A percentile compares a stretch with the other conserved stretches of the same genome.
phyloP scores from a whole-genome alignment of 2,329 filamentous ascomycete species.

The Monilinia vaccinii-corymbosi region DNA sequence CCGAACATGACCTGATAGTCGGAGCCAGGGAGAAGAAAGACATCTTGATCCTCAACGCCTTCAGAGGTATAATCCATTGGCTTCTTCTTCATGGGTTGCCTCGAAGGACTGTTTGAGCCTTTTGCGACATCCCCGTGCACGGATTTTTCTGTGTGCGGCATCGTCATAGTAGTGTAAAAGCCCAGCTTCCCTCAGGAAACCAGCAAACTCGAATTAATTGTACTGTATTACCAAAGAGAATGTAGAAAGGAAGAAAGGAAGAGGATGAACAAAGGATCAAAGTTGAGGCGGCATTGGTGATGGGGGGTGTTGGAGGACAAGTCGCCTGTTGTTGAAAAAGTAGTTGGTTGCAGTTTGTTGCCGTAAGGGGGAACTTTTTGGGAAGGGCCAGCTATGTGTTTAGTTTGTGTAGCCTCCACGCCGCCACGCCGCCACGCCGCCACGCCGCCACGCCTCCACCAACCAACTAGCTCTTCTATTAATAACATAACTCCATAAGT shows the following conservation, averaged over 20 bases:
- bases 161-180: conserved; percentile 11
- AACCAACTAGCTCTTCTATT: conserved; percentile 7
- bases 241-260: conserved; percentile 24
- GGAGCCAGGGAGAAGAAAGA: conserved; percentile 73
- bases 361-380: conserved; percentile 11
- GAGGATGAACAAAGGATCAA: conserved; percentile 18
- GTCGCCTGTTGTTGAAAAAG: conserved; percentile 3
- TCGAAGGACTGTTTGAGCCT: conserved; percentile 11
- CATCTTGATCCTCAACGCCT: conserved; percentile 80
- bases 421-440: too few species aligned
- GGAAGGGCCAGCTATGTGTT: conserved; percentile 6
- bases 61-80: conserved; percentile 60
- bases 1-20: conserved; percentile 72
- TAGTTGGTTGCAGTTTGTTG: background rate
- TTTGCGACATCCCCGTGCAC: conserved; percentile 13
- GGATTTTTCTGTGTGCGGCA: conserved; percentile 23
- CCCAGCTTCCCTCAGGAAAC: conserved; percentile 16
- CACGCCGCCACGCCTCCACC: too few species aligned
- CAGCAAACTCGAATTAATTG: conserved; percentile 11
- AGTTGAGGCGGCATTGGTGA: conserved; percentile 18
- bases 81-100: conserved; percentile 17
- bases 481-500: conserved; percentile 8
- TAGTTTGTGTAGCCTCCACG: conserved; percentile 2
- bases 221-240: conserved; percentile 18
- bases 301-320: conserved; percentile 17